phyloP scores from a whole-genome alignment of 2,329 filamentous ascomycete species.

The Pseudogymnoascus verrucosus region DNA sequence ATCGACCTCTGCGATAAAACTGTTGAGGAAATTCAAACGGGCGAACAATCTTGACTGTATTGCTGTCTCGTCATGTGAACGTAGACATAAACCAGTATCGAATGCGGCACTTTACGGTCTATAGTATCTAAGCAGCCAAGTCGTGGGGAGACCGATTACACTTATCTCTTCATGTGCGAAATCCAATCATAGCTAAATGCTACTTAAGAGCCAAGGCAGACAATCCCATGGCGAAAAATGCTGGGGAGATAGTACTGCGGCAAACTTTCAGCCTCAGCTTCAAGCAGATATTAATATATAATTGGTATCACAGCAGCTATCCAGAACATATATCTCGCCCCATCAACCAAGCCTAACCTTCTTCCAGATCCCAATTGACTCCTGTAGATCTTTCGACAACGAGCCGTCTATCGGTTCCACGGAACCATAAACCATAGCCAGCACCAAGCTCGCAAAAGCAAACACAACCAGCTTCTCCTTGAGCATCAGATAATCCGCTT shows the following conservation, averaged over 20 bases:
- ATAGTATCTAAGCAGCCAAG: too few relatives aligned
- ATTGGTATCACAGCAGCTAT: background rate
- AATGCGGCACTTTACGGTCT: background rate
- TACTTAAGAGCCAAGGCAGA: too few relatives aligned
- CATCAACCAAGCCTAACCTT: conserved; percentile 41
- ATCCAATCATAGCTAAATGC: too few relatives aligned
- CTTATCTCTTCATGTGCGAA: too few relatives aligned
- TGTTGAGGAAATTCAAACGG: background rate
- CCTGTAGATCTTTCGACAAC: conserved; percentile 44
- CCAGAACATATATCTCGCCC: background rate
- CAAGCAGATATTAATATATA: background rate
- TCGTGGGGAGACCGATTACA: too few relatives aligned
- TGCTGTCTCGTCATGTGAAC: background rate
- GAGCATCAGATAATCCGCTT: conserved; percentile 35
- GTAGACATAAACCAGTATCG: background rate
- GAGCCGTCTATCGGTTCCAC: conserved; percentile 39
- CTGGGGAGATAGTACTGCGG: background rate
- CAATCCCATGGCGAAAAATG: background rate
- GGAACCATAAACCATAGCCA: conserved; percentile 41
- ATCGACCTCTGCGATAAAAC: background rate
- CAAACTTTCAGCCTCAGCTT: background rate
- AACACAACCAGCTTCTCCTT: conserved; percentile 35
- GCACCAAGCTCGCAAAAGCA: conserved; percentile 39
- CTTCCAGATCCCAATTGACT: conserved; percentile 46
- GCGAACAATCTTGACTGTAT: background rate